phyloP scores from a whole-genome alignment of 257 asterid species.

The Rubia yunnanensis region DNA sequence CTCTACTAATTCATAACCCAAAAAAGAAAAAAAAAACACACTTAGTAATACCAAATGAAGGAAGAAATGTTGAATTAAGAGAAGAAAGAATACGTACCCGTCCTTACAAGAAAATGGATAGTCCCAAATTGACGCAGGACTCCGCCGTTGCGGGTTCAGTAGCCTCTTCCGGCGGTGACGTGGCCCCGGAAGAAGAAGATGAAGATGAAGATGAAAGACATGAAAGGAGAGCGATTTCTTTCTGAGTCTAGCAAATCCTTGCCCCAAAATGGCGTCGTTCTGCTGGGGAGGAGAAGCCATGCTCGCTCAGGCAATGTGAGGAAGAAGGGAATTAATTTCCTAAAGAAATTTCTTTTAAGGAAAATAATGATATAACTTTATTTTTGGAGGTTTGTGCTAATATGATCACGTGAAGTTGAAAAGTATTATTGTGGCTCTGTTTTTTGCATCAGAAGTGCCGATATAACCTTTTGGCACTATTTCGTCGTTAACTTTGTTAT shows the following conservation, averaged over 20 bases:
- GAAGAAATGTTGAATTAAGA: background rate
- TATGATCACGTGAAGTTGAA: too few species aligned
- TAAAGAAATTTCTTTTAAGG: too few species aligned
- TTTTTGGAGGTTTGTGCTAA: too few species aligned
- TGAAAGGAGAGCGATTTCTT: conserved; percentile 13
- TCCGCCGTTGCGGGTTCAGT: conserved; percentile 49
- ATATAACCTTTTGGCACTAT: too few species aligned
- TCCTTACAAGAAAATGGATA: conserved; percentile 74
- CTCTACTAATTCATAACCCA: too few species aligned
- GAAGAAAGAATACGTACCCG: conserved; percentile 41
- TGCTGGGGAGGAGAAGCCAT: conserved; percentile 21
- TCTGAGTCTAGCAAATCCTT: background rate
- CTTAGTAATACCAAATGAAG: too few species aligned
- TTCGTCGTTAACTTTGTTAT: too few species aligned
- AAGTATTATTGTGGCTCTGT: too few species aligned
- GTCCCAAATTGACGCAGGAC: conserved; percentile 79
- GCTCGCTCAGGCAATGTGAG: conserved; percentile 8
- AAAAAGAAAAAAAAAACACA: too few species aligned
- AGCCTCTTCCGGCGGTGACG: conserved; percentile 43
- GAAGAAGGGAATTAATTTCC: too few species aligned
- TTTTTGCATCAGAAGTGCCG: too few species aligned
- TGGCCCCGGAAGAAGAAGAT: conserved; percentile 36
- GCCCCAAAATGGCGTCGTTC: conserved; percentile 11
- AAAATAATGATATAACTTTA: too few species aligned
- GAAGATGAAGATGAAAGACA: conserved; percentile 49